These are phyloP conservation scores for Leucosporidium scottii DNA, from an alignment of 768 basidiomycete genomes.

Conservation along the genomic window DNA sequence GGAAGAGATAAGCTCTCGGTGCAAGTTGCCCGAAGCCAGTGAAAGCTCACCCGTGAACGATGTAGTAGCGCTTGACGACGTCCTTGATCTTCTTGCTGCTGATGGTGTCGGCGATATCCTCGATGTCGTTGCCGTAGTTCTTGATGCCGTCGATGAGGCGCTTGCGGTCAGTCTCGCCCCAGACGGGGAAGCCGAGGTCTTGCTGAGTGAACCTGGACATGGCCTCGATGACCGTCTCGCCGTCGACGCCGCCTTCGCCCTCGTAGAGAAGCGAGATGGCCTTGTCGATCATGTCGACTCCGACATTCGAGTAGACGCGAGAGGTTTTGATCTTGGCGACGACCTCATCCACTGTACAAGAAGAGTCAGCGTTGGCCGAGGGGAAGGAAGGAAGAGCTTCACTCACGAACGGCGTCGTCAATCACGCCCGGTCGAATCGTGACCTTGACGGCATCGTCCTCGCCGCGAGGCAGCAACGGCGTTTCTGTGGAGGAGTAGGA, in stretches of 20 bases:
- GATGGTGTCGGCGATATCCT: constrained; percentile 21
- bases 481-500: background rate
- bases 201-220: constrained; percentile 17
- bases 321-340: constrained; percentile 16
- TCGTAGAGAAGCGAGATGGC: constrained; percentile 27
- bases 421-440: background rate
- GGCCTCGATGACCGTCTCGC: constrained; percentile 4
- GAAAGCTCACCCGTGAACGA: constrained; percentile 20
- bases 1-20: background rate
- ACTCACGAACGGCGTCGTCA: background rate
- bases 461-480: background rate
- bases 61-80: constrained; percentile 36
- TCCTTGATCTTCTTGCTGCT: constrained; percentile 30
- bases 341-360: constrained; percentile 10
- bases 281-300: constrained; percentile 31
- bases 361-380: background rate
- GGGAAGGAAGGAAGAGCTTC: background rate
- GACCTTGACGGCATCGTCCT: constrained; percentile 14
- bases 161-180: constrained; percentile 29
- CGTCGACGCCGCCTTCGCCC: constrained; percentile 11
- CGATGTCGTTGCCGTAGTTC: constrained; percentile 35
- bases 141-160: constrained; percentile 22
- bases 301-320: constrained; percentile 15
- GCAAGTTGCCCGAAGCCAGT: too few relatives aligned
- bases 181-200: constrained; percentile 25